These are phyloP conservation scores for Hawksworthiomyces lignivorus DNA, from an alignment of 2,329 filamentous ascomycete species.

Conservation along the genomic window DNA sequence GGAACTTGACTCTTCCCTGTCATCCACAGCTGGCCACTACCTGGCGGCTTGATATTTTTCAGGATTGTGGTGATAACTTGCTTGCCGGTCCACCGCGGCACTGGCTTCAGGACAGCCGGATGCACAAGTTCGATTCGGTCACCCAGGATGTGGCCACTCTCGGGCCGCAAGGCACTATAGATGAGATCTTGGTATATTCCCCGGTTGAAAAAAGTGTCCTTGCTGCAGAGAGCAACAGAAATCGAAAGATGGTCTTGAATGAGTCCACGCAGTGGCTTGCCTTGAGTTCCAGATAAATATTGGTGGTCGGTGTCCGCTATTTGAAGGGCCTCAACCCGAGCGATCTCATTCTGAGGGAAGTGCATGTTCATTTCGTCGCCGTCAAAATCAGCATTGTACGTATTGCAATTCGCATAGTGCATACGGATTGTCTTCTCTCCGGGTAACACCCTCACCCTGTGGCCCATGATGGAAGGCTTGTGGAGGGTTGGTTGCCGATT, in stretches of 20 bases:
- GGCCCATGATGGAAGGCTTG: slow-evolving; percentile 98
- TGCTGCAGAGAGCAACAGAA: slow-evolving; percentile 80
- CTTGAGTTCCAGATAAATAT: slow-evolving; percentile 87
- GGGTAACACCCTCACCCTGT: slow-evolving; percentile 82
- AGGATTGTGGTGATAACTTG: slow-evolving; percentile 89
- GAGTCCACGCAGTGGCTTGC: slow-evolving; percentile 86
- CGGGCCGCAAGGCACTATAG: slow-evolving; percentile 81
- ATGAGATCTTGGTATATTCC: slow-evolving; percentile 91
- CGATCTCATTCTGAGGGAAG: slow-evolving; percentile 94
- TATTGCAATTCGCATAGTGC: slow-evolving; percentile 99
- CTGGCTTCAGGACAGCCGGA: slow-evolving; percentile 76
- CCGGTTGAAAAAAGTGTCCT: slow-evolving; percentile 82
- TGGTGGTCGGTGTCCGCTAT: slow-evolving; percentile 97
- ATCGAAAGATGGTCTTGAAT: slow-evolving; percentile 99
- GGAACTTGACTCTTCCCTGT: slow-evolving; percentile 71
- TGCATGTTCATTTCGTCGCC: slow-evolving; percentile 99
- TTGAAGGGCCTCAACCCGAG: slow-evolving; percentile 82
- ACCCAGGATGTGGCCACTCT: slow-evolving; percentile 78
- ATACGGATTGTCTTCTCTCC: slow-evolving; percentile 97
- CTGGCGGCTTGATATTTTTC: slow-evolving; percentile 77
- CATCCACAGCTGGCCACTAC: slow-evolving; percentile 71
- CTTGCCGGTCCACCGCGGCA: slow-evolving; percentile 86
- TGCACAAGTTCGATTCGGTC: slow-evolving; percentile 74
- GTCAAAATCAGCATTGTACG: slow-evolving; percentile 98
- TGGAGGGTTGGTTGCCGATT: slow-evolving; percentile 96